These are phyloP conservation scores for Ogataea henricii DNA, from an alignment of 805 yeast species.

Conservation along the genomic window DNA sequence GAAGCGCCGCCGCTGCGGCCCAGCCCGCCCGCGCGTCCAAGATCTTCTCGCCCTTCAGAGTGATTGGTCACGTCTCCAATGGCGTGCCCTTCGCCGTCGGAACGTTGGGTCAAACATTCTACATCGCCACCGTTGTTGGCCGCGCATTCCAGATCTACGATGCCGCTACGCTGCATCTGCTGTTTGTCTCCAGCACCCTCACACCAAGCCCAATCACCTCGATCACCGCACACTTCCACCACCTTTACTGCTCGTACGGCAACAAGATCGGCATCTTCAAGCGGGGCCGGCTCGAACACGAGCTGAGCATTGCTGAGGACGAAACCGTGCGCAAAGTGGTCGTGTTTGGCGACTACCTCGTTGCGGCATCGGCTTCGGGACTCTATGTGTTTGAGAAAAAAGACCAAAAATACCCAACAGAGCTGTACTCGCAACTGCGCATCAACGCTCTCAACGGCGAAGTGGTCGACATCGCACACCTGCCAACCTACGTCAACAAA, in stretches of 20 bases:
- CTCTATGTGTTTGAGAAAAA: slow-evolving; percentile 37
- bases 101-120: slow-evolving; percentile 82
- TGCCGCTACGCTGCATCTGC: slow-evolving; percentile 78
- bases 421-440: slow-evolving; percentile 63
- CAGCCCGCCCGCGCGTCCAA: slow-evolving; percentile 41
- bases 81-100: slow-evolving; percentile 85
- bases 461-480: slow-evolving; percentile 70
- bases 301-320: slow-evolving; percentile 33
- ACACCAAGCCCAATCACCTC: slow-evolving; percentile 70
- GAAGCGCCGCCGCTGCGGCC: not conserved
- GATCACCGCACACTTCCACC: slow-evolving; percentile 78
- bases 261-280: slow-evolving; percentile 73
- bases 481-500: slow-evolving; percentile 91
- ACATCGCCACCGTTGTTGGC: slow-evolving; percentile 89
- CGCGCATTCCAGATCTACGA: slow-evolving; percentile 90
- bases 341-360: slow-evolving; percentile 77
- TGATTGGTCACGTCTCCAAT: slow-evolving; percentile 87
- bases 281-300: slow-evolving; percentile 69
- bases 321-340: slow-evolving; percentile 50
- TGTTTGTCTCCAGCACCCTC: slow-evolving; percentile 83
- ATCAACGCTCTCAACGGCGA: slow-evolving; percentile 67
- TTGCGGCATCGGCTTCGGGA: slow-evolving; percentile 49
- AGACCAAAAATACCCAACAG: slow-evolving; percentile 52
- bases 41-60: slow-evolving; percentile 84
- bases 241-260: slow-evolving; percentile 77